These are phyloP conservation scores for Echeveria elegans DNA, from an alignment of 164 flowering plant genomes.

Conservation along the genomic window DNA sequence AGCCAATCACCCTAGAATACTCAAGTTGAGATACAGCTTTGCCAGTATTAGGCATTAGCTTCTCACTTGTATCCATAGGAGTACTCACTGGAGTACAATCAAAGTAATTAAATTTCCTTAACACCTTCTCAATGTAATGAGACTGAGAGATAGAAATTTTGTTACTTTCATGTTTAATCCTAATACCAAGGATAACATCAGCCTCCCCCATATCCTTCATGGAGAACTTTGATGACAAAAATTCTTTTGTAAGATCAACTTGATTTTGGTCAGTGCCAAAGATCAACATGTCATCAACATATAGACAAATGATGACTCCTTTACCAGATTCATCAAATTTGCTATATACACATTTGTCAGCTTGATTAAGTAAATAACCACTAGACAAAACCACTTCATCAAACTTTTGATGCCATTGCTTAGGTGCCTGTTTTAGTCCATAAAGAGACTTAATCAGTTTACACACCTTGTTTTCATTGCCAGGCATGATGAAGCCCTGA, in stretches of 20 bases:
- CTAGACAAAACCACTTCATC: background rate
- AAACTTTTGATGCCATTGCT: background rate
- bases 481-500: background rate
- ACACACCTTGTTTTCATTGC: background rate
- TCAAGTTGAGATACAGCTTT: slow-evolving; percentile 8
- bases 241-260: background rate
- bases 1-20: slow-evolving; percentile 14
- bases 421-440: background rate
- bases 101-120: too few species aligned
- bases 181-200: background rate
- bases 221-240: background rate
- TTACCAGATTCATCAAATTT: background rate
- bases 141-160: background rate
- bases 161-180: background rate
- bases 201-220: background rate
- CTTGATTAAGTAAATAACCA: background rate
- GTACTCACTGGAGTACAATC: background rate
- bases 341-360: background rate
- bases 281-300: background rate
- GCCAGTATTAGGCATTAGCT: slow-evolving; percentile 5
- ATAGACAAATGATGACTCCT: background rate
- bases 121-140: background rate
- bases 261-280: background rate
- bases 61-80: slow-evolving; percentile 8
- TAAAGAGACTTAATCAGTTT: background rate